Evolutionary conservation across 495 filamentous ascomycete genomes (phyloP).

Genomic region (Tetracladium marchalianum): DNA sequence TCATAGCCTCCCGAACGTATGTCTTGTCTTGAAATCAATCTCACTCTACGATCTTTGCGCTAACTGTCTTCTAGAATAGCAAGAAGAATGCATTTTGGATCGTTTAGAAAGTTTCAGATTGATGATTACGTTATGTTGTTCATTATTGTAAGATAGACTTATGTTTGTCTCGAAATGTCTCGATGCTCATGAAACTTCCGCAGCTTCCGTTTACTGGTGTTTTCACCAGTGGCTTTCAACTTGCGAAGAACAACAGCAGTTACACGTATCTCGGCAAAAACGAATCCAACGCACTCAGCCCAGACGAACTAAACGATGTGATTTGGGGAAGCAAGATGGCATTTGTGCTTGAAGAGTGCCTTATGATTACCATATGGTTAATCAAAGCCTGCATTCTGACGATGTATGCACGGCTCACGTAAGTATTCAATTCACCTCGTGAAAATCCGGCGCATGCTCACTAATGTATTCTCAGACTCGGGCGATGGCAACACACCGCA

Average conservation of each 20-base stretch:
- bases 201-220: constrained; percentile 3
- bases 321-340: constrained; percentile 28
- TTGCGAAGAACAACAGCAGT: constrained; percentile 22
- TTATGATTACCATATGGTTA: constrained; percentile 8
- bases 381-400: constrained; percentile 15
- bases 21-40: not conserved
- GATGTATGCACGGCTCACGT: constrained; percentile 14
- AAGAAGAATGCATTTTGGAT: not conserved
- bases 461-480: not conserved
- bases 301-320: constrained; percentile 18
- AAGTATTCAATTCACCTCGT: not conserved
- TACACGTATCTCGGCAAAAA: constrained; percentile 19
- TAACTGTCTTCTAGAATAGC: not conserved
- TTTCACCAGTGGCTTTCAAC: not conserved
- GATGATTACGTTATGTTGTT: not conserved
- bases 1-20: not conserved
- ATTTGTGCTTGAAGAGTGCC: constrained; percentile 28
- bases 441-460: no score
- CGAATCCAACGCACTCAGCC: constrained; percentile 19
- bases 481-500: constrained; percentile 1
- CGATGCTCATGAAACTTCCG: not conserved
- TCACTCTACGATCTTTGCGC: not conserved
- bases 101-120: not conserved
- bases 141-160: not conserved
- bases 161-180: not conserved